Evolutionary conservation across 1,139 yeast genomes (phyloP).

Genomic region (Candida tropicalis): DNA sequence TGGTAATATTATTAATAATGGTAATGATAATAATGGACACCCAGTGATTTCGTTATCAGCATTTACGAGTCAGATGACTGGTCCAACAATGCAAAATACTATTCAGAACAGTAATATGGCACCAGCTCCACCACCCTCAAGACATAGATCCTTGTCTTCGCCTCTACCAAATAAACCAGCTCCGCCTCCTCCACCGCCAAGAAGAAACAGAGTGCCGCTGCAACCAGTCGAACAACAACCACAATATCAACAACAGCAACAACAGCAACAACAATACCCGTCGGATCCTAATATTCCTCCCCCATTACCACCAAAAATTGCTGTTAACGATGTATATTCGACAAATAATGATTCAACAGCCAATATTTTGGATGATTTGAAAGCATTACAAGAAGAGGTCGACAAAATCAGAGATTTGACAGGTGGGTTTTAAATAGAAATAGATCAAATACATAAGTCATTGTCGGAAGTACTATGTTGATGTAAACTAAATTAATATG

Average conservation of each 20-base stretch:
- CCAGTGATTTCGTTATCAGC: slow-evolving; percentile 43
- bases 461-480: background rate
- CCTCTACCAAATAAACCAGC: slow-evolving; percentile 36
- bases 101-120: slow-evolving; percentile 25
- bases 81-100: slow-evolving; percentile 43
- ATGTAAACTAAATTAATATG: background rate
- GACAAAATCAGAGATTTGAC: slow-evolving; percentile 54
- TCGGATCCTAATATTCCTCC: slow-evolving; percentile 21
- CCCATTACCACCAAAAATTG: slow-evolving; percentile 38
- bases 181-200: slow-evolving; percentile 47
- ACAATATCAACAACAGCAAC: background rate
- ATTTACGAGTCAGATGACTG: slow-evolving; percentile 50
- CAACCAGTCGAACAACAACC: slow-evolving; percentile 35
- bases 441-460: slow-evolving; percentile 1
- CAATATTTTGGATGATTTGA: slow-evolving; percentile 60
- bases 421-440: slow-evolving; percentile 42
- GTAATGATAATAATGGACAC: slow-evolving; percentile 5
- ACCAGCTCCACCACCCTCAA: slow-evolving; percentile 31
- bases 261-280: slow-evolving; percentile 3
- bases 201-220: slow-evolving; percentile 28
- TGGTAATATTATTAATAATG: slow-evolving; percentile 5
- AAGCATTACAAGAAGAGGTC: slow-evolving; percentile 66
- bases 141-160: slow-evolving; percentile 46
- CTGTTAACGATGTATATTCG: slow-evolving; percentile 16
- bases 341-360: slow-evolving; percentile 40